phyloP scores from a whole-genome alignment of 2,329 filamentous ascomycete species.

The Leptographium galeiforme region DNA sequence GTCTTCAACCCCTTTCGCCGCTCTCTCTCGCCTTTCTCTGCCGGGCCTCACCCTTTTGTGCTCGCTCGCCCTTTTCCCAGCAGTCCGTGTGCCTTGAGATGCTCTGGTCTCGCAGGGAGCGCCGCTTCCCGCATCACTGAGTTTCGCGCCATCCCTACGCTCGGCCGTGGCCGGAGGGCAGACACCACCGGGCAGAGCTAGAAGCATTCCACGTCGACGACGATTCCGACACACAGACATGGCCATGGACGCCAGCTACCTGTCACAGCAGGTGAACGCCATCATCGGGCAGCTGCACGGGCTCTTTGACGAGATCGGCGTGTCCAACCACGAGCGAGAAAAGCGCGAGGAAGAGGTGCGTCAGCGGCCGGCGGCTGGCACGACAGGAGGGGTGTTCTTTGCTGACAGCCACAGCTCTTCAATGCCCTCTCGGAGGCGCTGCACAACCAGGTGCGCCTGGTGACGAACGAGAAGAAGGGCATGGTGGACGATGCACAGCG shows the following conservation, averaged over 20 bases:
- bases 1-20: not conserved
- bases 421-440: slow-evolving; percentile 81
- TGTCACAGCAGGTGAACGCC: slow-evolving; percentile 87
- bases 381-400: not conserved
- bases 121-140: slow-evolving; percentile 8
- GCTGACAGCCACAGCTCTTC: slow-evolving; percentile 53
- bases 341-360: slow-evolving; percentile 76
- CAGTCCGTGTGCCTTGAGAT: slow-evolving; percentile 4
- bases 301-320: slow-evolving; percentile 93
- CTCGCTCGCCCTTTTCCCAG: not conserved
- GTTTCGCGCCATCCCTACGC: no score
- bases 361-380: not conserved
- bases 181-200: no score
- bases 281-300: slow-evolving; percentile 89
- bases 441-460: slow-evolving; percentile 74
- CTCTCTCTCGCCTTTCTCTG: not conserved
- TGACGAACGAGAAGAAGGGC: slow-evolving; percentile 77
- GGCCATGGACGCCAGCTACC: slow-evolving; percentile 79
- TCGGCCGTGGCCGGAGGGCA: no score
- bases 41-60: not conserved
- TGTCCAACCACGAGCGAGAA: slow-evolving; percentile 87
- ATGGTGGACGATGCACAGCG: slow-evolving; percentile 81
- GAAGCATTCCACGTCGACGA: not conserved
- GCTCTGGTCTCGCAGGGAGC: slow-evolving; percentile 6
- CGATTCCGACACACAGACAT: not conserved